These are phyloP conservation scores for Elaphomyces granulatus DNA, from an alignment of 495 filamentous ascomycete species.

Conservation along the genomic window DNA sequence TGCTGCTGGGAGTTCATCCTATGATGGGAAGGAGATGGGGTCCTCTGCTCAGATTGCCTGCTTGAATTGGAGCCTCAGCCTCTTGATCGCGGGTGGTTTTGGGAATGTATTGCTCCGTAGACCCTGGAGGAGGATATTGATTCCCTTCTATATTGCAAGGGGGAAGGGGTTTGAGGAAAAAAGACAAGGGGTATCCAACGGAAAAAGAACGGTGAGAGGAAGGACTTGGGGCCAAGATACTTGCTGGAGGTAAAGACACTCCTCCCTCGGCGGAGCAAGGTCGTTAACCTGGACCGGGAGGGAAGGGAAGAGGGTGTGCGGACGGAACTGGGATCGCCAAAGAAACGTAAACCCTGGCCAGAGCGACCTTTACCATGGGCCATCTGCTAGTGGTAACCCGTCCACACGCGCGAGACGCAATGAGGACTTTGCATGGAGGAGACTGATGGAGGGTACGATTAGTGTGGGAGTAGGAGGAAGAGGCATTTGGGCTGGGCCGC, in stretches of 20 bases:
- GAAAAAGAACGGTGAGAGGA: slow-evolving; percentile 3
- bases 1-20: slow-evolving; percentile 23
- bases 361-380: slow-evolving; percentile 25
- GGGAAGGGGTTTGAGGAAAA: no score
- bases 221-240: slow-evolving; percentile 19
- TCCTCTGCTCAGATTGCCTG: not conserved
- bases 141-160: no score
- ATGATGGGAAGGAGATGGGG: slow-evolving; percentile 1
- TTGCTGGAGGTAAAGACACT: slow-evolving; percentile 23
- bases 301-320: slow-evolving; percentile 18
- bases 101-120: no score
- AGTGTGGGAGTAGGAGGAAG: not conserved
- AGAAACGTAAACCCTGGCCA: slow-evolving; percentile 23
- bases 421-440: not conserved
- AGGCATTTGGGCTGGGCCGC: not conserved
- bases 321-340: slow-evolving; percentile 23
- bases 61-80: not conserved
- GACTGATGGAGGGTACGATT: not conserved
- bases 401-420: slow-evolving; percentile 9
- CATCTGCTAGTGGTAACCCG: slow-evolving; percentile 25
- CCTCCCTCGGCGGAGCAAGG: slow-evolving; percentile 29
- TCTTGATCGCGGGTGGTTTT: not conserved
- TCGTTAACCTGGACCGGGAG: slow-evolving; percentile 9
- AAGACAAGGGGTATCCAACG: no score
- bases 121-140: no score